These are phyloP conservation scores for Tilletia caries DNA, from an alignment of 1,284 basidiomycete species.

Conservation along the genomic window DNA sequence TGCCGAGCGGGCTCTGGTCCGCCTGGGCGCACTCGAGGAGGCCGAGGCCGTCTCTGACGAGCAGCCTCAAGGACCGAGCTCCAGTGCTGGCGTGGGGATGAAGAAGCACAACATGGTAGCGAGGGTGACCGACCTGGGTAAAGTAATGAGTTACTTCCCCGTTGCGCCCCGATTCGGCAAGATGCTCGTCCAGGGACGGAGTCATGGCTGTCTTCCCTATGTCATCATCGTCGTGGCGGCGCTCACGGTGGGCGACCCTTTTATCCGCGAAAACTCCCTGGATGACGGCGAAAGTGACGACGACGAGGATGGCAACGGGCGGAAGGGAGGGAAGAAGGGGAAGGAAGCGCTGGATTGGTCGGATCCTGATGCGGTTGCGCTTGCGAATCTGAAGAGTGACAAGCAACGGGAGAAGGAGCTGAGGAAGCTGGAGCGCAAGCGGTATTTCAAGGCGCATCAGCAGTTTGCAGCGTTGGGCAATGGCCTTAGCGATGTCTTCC, in stretches of 20 bases:
- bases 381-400: conserved; percentile 57
- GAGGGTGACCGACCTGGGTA: conserved; percentile 78
- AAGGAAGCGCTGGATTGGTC: conserved; percentile 61
- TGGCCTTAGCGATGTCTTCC: conserved; percentile 83
- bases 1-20: conserved; percentile 75
- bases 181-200: conserved; percentile 87
- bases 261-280: conserved; percentile 75
- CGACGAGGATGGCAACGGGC: conserved; percentile 53
- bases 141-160: conserved; percentile 87
- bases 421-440: conserved; percentile 66
- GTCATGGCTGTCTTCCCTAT: conserved; percentile 87
- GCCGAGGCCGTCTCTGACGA: conserved; percentile 57
- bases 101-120: conserved; percentile 50
- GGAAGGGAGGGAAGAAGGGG: conserved; percentile 55
- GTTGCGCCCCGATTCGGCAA: conserved; percentile 87
- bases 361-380: not conserved
- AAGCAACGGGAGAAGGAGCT: conserved; percentile 64
- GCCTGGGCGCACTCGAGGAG: conserved; percentile 69
- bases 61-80: too few species aligned
- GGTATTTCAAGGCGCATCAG: conserved; percentile 58
- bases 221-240: conserved; percentile 87
- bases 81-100: conserved; percentile 50
- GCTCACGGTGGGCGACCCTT: conserved; percentile 91
- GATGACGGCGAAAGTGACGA: conserved; percentile 59
- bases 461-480: conserved; percentile 75